Evolutionary conservation across 257 asterid genomes (phyloP).

Genomic region (Thymus quinquecostatus): DNA sequence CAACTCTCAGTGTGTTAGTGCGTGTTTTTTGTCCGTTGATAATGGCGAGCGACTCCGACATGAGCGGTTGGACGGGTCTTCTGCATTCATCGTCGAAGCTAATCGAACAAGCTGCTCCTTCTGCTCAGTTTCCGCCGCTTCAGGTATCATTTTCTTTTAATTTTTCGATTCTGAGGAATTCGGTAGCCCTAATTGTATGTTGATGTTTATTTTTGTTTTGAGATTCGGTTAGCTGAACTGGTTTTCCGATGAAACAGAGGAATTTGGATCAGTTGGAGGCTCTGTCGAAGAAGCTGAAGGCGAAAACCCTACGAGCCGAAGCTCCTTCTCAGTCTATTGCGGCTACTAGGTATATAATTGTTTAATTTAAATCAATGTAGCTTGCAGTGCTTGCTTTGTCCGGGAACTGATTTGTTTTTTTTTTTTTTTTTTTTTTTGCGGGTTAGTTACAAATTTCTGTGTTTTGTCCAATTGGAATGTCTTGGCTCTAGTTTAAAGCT

Average conservation of each 20-base stretch:
- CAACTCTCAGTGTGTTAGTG: slow-evolving; percentile 20
- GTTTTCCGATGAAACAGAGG: slow-evolving; percentile 52
- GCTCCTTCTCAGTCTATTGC: slow-evolving; percentile 96
- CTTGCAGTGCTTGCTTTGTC: neutral
- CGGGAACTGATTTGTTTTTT: neutral
- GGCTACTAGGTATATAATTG: slow-evolving; percentile 69
- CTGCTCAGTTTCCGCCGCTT: slow-evolving; percentile 95
- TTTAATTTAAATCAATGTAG: neutral
- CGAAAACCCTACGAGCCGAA: slow-evolving; percentile 86
- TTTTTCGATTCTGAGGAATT: neutral
- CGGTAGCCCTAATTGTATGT: neutral
- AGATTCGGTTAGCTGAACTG: slow-evolving; percentile 21
- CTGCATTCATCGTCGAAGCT: slow-evolving; percentile 97
- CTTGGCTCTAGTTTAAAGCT: slow-evolving; percentile 1
- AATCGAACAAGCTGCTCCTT: slow-evolving; percentile 97
- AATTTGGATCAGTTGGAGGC: slow-evolving; percentile 97
- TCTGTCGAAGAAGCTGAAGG: slow-evolving; percentile 89
- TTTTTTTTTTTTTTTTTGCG: neutral
- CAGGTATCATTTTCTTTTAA: slow-evolving; percentile 52
- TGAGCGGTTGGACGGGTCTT: slow-evolving; percentile 95
- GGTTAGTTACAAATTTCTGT: neutral
- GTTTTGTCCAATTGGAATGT: slow-evolving; percentile 20
- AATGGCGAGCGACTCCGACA: slow-evolving; percentile 83
- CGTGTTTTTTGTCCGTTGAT: slow-evolving; percentile 18
- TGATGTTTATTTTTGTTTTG: neutral